Conservation (phyloP, 768 basidiomycete species). For the Termitomyces sp. region DNA sequence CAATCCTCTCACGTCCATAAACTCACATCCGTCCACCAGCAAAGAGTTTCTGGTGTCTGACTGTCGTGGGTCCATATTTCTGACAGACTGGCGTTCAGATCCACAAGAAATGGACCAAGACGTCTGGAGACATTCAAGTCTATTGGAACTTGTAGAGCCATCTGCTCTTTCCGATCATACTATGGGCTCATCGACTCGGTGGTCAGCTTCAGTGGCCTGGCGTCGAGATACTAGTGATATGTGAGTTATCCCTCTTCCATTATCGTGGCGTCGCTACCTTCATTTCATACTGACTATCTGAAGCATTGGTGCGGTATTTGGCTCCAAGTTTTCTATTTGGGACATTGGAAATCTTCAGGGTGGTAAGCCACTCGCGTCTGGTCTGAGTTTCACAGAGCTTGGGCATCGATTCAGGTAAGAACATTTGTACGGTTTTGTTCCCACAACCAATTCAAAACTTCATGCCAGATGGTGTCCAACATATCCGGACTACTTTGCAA, state of each 20-base stretch:
- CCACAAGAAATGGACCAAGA: slow-evolving; percentile 50
- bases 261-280: background rate
- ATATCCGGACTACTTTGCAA: slow-evolving; percentile 73
- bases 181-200: slow-evolving; percentile 40
- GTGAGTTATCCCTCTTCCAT: slow-evolving; percentile 36
- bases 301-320: slow-evolving; percentile 76
- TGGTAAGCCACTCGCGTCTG: slow-evolving; percentile 66
- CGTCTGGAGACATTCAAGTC: slow-evolving; percentile 57
- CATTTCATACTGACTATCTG: background rate
- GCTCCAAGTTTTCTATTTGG: slow-evolving; percentile 73
- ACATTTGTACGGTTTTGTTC: background rate
- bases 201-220: slow-evolving; percentile 68
- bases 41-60: slow-evolving; percentile 82
- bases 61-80: slow-evolving; percentile 65
- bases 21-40: slow-evolving; percentile 66
- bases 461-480: slow-evolving; percentile 70
- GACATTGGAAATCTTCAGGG: slow-evolving; percentile 69
- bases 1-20: slow-evolving; percentile 66
- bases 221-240: slow-evolving; percentile 65
- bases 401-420: slow-evolving; percentile 64
- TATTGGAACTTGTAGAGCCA: slow-evolving; percentile 74
- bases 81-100: slow-evolving; percentile 83
- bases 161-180: slow-evolving; percentile 52
- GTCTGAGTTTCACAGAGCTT: slow-evolving; percentile 63
- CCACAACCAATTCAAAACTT: background rate